Evolutionary conservation across 2,329 filamentous ascomycete species (phyloP), one percentile per base, ranked within the genome.

Genomic region (Pseudocercospora pini-densiflorae): DNA sequence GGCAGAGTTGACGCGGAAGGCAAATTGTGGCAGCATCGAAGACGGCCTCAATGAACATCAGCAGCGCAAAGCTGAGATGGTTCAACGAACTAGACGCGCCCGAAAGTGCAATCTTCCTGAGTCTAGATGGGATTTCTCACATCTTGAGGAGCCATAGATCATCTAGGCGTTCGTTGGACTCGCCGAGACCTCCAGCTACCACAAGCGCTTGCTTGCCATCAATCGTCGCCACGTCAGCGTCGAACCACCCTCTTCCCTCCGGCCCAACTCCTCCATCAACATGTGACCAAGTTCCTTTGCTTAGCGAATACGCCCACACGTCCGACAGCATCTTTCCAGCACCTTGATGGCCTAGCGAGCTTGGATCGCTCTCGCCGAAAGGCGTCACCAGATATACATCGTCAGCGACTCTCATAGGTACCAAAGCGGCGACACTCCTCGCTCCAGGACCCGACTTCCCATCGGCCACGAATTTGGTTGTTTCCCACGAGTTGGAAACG

Each of bases 281-380:
- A 33, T 76, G 66, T 3, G 59, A 62, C 82, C 82, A 84, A 10
- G 27, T 71, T 47, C 73, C 61, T 1, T 58, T 66, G 21, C 71
- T 67, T 16, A 83, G 64, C 58, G 81, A 77, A 68, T 80, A 87
- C 0, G 79, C 75, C 85, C 85, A 87, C 0, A 81, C 79, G 73
- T 87, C 84, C 2, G 72, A 71, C 53, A 86, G 67, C 85, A 87
- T 87, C 75, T 86, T 87, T 0, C 85, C 85, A 0, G 85, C 85
- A 0, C 85, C 85, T 55, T 81, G 81, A 72, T 87, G 85, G 0
- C 85, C 85, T 8, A 86, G 72, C 1, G 78, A 79, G 64, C 82
- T 86, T 0, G 85, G 85, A 72, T 87, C 84, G 2, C 77, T 79
- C 71, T 87, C 85, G 3, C 85, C 85, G 69, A 87, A 87, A 61